These are phyloP conservation scores for Solanum chacoense DNA, from an alignment of 305 asterid genomes.

Conservation along the genomic window DNA sequence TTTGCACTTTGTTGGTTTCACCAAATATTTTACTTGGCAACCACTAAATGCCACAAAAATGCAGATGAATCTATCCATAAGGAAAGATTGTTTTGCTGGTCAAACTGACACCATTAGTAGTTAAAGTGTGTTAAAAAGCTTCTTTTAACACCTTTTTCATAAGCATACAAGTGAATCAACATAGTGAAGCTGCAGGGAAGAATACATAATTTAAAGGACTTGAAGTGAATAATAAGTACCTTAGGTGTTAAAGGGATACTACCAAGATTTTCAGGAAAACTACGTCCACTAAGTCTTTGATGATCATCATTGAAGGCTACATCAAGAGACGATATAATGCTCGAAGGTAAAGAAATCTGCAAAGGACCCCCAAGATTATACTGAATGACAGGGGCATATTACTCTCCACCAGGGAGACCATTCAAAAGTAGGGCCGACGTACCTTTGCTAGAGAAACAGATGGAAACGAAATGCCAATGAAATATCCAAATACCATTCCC, in stretches of 20 bases:
- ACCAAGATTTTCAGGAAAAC: conserved; percentile 45
- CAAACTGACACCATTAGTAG: not conserved
- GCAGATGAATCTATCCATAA: not conserved
- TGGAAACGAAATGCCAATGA: conserved; percentile 53
- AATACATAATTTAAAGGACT: not conserved
- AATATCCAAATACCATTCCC: conserved; percentile 55
- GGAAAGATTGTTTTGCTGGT: not conserved
- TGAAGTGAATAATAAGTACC: conserved; percentile 14
- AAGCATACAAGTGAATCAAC: not conserved
- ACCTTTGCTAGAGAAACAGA: conserved; percentile 46
- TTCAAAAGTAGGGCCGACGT: conserved; percentile 5
- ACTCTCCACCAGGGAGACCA: not conserved
- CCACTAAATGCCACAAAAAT: not conserved
- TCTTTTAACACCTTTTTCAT: not conserved
- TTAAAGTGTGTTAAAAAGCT: not conserved
- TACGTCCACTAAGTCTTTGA: conserved; percentile 24
- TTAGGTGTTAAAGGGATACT: conserved; percentile 31
- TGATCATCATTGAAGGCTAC: conserved; percentile 27
- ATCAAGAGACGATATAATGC: conserved; percentile 31
- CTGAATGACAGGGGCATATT: not conserved
- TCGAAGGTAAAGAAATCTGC: conserved; percentile 33
- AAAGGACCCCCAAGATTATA: conserved; percentile 10
- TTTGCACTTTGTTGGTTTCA: not conserved
- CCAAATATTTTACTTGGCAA: not conserved
- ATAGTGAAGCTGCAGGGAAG: not conserved